Base-by-base conservation (phyloP, 2,329 filamentous ascomycete species). In the Stagonosporopsis vannaccii region DNA sequence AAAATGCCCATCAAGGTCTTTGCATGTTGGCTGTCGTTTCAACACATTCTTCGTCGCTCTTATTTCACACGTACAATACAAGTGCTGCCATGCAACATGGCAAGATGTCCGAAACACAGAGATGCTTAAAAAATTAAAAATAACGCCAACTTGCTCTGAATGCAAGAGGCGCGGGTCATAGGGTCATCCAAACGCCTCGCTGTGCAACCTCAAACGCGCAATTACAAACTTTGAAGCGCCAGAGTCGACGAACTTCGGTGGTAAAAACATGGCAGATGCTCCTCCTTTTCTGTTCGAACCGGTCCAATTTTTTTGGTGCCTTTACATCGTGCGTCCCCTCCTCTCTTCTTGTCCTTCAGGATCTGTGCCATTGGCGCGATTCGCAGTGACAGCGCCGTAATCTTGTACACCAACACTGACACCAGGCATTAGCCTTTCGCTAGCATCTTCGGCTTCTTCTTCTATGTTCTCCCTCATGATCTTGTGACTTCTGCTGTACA, bases 401-500 rank as follows among this genome's bases (percentile, higher is more conserved):
- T 58, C 51, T 20, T 53, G 48, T 15, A 45, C 44, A 4, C 48
- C 55, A 13, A 56, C 47, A n/a, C 37, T 56, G 33, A 66, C 70
- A 23, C 64, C 66, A 3, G 74, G 74, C 72, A 77, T 76, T 3
- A 77, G 60, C 23, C 58, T 47, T 61, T 77, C 74, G 13, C 72
- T 66, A 12, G 73, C 74, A 2, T 59, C 69, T 52, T 75, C 68
- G 1, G 74, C 74, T 51, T 72, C 68, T 28, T 74, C 71, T 39
- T 76, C 74, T 6, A 77, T 67, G 40, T 64, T 70, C 39, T 75
- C 73, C 2, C 74, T 56, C 39, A 70, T 59, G 17, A 84, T 77
- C 26, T 69, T 76, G 46, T 74, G 68, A 25, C 80, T 84, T 69
- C 81, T 80, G 54, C 75, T 74, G 61, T 75, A 79, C 1, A 96